Base-by-base conservation (phyloP, 495 filamentous ascomycete species). In the Hyaloscypha variabilis region DNA sequence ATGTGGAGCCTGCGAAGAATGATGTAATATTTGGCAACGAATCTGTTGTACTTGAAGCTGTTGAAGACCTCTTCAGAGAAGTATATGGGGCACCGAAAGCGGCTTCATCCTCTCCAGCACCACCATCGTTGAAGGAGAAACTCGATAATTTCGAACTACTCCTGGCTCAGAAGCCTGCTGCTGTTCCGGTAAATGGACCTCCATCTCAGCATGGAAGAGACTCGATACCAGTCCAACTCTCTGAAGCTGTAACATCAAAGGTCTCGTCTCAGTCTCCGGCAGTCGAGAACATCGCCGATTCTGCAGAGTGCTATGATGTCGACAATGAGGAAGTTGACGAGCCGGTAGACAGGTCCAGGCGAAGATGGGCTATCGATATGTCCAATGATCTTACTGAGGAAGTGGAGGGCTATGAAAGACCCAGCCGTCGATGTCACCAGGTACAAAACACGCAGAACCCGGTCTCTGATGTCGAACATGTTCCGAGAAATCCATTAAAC, bases 1-100 rank as follows among this genome's bases (percentile, higher is more conserved):
- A 97, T 69, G 82, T 98, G 59, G 93, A 98, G 71, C 93, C 94
- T 0, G 85, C 89, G 0, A 99, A 99, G 73, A 90, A 97, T 67
- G 89, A 97, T 73, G 85, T 97, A 2, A 60, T 97, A 0, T 97
- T 99, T 71, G 78, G 82, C 29, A 78, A 95, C 51, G 79, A 86
- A 30, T 58, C 23, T 53, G 29, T 69, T 23, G 36, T 73, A 1
- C 30, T 73, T 3, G 69, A 73, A 3, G 65, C 82, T 5, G 80
- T 88, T 3, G 84, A 89, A 54, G 69, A 69, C 0, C 72, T 92
- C 2, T 86, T 94, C 13, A 69, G 57, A 26, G 58, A 60, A 13
- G 28, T 71, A 3, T 73, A 73, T 62, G 68, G 68, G 19, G 61
- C 67, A 23, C 11, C 11, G 1, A 58, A 62, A 30, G n/a, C 31